phyloP scores from a whole-genome alignment of 345 rosid species.

The Aethionema arabicum region DNA sequence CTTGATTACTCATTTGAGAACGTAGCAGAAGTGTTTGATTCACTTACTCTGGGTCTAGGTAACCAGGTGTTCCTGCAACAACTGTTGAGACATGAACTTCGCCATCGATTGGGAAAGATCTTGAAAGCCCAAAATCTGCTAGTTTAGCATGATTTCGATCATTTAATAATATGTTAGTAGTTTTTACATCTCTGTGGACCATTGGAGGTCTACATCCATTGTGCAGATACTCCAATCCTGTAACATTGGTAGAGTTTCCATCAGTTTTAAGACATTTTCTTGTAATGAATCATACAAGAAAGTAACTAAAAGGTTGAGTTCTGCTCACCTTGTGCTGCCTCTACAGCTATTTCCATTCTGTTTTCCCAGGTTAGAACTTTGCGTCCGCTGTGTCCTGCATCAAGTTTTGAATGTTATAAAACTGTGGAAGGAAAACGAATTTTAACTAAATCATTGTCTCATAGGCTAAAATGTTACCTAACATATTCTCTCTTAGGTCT shows the following conservation, averaged over 20 bases:
- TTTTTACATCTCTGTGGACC: slow-evolving; percentile 53
- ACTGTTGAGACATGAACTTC: slow-evolving; percentile 34
- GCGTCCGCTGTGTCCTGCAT: slow-evolving; percentile 27
- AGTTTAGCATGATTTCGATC: slow-evolving; percentile 49
- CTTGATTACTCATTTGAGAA: neutral
- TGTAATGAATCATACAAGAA: neutral
- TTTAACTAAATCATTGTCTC: neutral
- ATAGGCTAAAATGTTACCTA: neutral
- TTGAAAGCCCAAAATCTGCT: slow-evolving; percentile 59
- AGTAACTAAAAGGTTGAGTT: neutral
- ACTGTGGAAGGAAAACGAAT: neutral
- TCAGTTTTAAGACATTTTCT: neutral
- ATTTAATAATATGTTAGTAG: slow-evolving; percentile 48
- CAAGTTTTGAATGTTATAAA: neutral
- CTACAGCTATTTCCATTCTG: slow-evolving; percentile 47
- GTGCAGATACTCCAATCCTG: slow-evolving; percentile 61
- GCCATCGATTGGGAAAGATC: slow-evolving; percentile 33
- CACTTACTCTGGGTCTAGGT: slow-evolving; percentile 50
- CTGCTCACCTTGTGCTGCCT: slow-evolving; percentile 55
- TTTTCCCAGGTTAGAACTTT: slow-evolving; percentile 42
- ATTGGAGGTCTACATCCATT: slow-evolving; percentile 52
- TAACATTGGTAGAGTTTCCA: slow-evolving; percentile 3
- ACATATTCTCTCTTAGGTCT: no score
- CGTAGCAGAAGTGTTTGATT: neutral
- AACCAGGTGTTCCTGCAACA: slow-evolving; percentile 50